phyloP scores from a whole-genome alignment of 1,284 basidiomycete genomes.

The Ustilago cynodontis region DNA sequence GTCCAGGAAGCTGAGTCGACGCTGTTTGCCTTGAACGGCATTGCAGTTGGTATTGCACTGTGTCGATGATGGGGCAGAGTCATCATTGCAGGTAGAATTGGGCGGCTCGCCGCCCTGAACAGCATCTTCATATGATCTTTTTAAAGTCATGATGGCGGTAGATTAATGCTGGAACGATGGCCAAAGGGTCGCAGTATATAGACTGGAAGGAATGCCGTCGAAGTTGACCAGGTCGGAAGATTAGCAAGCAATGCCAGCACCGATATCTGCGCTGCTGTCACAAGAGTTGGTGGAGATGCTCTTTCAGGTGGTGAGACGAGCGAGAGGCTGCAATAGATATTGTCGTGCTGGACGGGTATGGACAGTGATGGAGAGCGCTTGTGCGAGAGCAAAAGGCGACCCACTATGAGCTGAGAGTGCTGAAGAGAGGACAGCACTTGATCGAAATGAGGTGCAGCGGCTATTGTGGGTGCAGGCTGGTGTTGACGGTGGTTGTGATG shows the following conservation, averaged over 20 bases:
- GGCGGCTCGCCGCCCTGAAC: conserved; percentile 9
- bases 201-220: neutral
- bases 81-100: neutral
- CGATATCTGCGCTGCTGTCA: neutral
- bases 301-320: neutral
- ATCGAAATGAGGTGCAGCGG: conserved; percentile 6
- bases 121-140: conserved; percentile 31
- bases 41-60: neutral
- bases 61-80: conserved; percentile 2
- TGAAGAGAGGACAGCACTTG: neutral
- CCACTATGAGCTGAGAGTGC: neutral
- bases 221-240: neutral
- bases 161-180: neutral
- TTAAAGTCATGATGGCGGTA: conserved; percentile 24
- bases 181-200: neutral
- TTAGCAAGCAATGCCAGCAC: neutral
- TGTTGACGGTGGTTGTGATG: too few species aligned
- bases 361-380: neutral
- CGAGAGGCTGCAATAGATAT: neutral
- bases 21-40: conserved; percentile 34
- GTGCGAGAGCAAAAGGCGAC: conserved; percentile 10
- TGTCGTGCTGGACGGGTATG: neutral
- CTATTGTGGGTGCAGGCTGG: too few species aligned
- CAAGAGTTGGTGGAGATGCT: neutral
- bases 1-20: conserved; percentile 39